Evolutionary conservation across 192 early-diverging fungal genomes (phyloP).

Genomic region (Podila clonocystis): DNA sequence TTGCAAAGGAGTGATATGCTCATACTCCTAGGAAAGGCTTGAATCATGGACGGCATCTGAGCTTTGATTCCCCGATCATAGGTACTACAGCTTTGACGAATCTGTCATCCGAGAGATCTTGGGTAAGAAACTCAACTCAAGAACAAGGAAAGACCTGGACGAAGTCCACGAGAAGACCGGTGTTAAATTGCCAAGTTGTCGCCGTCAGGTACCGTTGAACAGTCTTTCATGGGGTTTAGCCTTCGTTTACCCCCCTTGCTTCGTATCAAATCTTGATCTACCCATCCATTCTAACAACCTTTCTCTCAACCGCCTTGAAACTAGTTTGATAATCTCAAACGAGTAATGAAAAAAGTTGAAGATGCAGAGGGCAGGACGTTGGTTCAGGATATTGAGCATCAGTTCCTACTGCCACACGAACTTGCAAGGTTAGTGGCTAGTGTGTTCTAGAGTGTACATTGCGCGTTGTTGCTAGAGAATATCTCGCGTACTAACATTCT

Average conservation of each 20-base stretch:
- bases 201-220: conserved; percentile 40
- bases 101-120: conserved; percentile 53
- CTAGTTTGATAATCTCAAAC: conserved; percentile 57
- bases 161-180: conserved; percentile 53
- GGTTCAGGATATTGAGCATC: conserved; percentile 45
- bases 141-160: conserved; percentile 56
- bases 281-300: not conserved
- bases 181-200: conserved; percentile 46
- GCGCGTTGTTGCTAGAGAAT: not conserved
- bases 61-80: not conserved
- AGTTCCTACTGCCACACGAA: conserved; percentile 42
- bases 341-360: conserved; percentile 55
- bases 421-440: conserved; percentile 42
- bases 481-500: not conserved
- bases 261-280: not conserved
- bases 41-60: too few relatives aligned
- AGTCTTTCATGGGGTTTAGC: not conserved
- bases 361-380: conserved; percentile 52
- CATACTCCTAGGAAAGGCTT: too few relatives aligned
- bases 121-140: conserved; percentile 55
- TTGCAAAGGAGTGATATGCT: not conserved
- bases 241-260: not conserved
- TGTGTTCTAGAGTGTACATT: not conserved
- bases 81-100: conserved; percentile 59
- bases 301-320: not conserved